Evolutionary conservation across 345 rosid species (phyloP), one percentile per base, ranked within the genome.

Genomic region (Eucalyptus tenuipes): DNA sequence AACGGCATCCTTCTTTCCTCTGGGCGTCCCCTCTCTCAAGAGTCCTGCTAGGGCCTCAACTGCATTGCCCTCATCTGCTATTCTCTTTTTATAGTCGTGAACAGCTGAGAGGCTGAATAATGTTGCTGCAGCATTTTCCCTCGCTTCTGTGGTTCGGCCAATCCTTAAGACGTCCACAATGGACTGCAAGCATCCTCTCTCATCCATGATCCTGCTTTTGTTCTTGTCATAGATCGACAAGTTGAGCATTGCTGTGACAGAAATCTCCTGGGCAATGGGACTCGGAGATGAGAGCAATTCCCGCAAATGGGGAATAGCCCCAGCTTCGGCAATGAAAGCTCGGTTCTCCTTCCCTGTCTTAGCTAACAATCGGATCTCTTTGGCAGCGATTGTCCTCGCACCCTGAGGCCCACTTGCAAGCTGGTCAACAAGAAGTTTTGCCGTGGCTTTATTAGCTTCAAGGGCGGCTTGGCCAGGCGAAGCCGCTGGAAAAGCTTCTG

Each of bases 111-210:
- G 93, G 92, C 99, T 98, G 68, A 98, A 97, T 91, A 98, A 88
- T 18, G 99, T 97, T 2, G 99, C 99, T 5, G 99, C 99, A 29
- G 99, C 99, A 79, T 98, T 98, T 92, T 98, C 98, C 91, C 96
- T 95, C 1, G 97, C 97, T 84, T 95, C 97, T 31, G 94, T 95
- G 18, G 99, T 95, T 45, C 94, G 92, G 61, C 99, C 99, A 10
- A 90, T 91, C 57, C 94, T 95, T 87, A 97, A 91, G 13, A 96
- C 99, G 25, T 93, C 93, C 13, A 97, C 97, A 22, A 97, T 94
- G 6, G 97, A 94, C 87, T 92, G 92, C 88, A 98, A 91, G 90
- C 99, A 98, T 61, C 95, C 97, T 4, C 64, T 89, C 94, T 98
- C 99, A 8, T 98, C 96, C 94, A 98, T 95, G 50, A 97, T 97